Percentiles rank a stretch among this genome's conserved stretches.
Evolutionary conservation across 805 yeast species (phyloP).

Genomic region (Lachancea dasiensis): DNA sequence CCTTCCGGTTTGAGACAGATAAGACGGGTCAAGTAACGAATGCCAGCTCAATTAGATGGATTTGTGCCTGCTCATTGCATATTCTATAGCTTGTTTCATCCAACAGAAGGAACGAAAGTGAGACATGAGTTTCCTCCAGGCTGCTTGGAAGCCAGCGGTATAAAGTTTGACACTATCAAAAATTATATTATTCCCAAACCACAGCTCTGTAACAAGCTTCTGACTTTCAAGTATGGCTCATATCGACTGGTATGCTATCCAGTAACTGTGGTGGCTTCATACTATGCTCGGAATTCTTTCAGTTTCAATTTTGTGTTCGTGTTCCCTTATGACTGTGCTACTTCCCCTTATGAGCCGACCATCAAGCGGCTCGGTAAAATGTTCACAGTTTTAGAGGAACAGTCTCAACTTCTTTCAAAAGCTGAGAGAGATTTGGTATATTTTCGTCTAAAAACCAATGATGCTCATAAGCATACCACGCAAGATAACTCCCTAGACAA

Average conservation of each 20-base stretch:
- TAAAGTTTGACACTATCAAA: slow-evolving; percentile 78
- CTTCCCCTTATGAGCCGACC: slow-evolving; percentile 81
- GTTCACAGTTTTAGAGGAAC: slow-evolving; percentile 89
- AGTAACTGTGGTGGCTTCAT: slow-evolving; percentile 65
- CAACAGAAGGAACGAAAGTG: slow-evolving; percentile 91
- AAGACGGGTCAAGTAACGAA: slow-evolving; percentile 1
- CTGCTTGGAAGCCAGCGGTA: slow-evolving; percentile 34
- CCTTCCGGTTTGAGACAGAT: too few relatives aligned
- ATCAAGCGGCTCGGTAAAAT: slow-evolving; percentile 78
- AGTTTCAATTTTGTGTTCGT: slow-evolving; percentile 91
- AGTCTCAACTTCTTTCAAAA: slow-evolving; percentile 64
- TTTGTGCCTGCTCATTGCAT: slow-evolving; percentile 85
- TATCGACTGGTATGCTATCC: slow-evolving; percentile 84
- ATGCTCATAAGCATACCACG: slow-evolving; percentile 6
- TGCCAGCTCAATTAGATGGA: slow-evolving; percentile 42
- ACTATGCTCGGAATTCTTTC: slow-evolving; percentile 86
- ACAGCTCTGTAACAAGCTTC: slow-evolving; percentile 73
- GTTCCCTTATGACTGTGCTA: slow-evolving; percentile 73
- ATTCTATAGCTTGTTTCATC: slow-evolving; percentile 89
- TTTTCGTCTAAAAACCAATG: slow-evolving; percentile 24
- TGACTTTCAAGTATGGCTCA: slow-evolving; percentile 64
- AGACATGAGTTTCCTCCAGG: slow-evolving; percentile 86
- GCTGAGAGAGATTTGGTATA: slow-evolving; percentile 40
- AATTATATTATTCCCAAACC: slow-evolving; percentile 94
- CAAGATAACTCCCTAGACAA: background rate